Evolutionary conservation across 1,284 basidiomycete species (phyloP).

Genomic region (Rhodofomes roseus): DNA sequence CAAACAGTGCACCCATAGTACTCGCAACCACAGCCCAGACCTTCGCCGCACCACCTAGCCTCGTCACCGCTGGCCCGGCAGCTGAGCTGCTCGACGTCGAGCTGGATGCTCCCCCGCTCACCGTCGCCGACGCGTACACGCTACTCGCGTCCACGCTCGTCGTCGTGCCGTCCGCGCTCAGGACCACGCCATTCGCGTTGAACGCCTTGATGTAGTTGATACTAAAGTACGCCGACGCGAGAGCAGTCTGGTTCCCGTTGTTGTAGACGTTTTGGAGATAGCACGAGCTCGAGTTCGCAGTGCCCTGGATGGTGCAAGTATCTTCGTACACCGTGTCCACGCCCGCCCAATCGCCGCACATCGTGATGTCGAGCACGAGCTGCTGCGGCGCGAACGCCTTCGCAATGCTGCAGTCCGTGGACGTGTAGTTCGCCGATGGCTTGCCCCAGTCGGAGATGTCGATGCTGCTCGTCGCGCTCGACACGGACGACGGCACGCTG

Average conservation of each 20-base stretch:
- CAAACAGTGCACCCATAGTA: not conserved
- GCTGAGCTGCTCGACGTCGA: not conserved
- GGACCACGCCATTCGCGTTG: slow-evolving; percentile 22
- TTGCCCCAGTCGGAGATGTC: slow-evolving; percentile 54
- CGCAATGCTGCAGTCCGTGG: slow-evolving; percentile 43
- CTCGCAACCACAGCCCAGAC: not conserved
- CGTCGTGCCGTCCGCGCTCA: slow-evolving; percentile 9
- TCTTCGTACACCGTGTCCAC: slow-evolving; percentile 35
- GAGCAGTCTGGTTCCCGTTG: slow-evolving; percentile 43
- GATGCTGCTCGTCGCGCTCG: slow-evolving; percentile 30
- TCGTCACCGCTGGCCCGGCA: not conserved
- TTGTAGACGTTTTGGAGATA: slow-evolving; percentile 50
- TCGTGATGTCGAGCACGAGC: slow-evolving; percentile 52
- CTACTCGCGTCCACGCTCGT: slow-evolving; percentile 9
- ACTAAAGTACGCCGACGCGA: slow-evolving; percentile 50
- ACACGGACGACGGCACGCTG: slow-evolving; percentile 29
- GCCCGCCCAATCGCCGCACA: slow-evolving; percentile 57
- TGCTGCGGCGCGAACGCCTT: slow-evolving; percentile 52
- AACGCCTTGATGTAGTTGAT: slow-evolving; percentile 46
- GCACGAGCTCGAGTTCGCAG: slow-evolving; percentile 20
- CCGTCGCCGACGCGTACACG: slow-evolving; percentile 12
- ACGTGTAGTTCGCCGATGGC: slow-evolving; percentile 53
- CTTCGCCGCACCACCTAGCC: not conserved
- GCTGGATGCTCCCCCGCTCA: not conserved
- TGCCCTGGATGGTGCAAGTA: slow-evolving; percentile 34